Base-by-base conservation (phyloP, 176 grass and related monocot genomes). In the Areca catechu region DNA sequence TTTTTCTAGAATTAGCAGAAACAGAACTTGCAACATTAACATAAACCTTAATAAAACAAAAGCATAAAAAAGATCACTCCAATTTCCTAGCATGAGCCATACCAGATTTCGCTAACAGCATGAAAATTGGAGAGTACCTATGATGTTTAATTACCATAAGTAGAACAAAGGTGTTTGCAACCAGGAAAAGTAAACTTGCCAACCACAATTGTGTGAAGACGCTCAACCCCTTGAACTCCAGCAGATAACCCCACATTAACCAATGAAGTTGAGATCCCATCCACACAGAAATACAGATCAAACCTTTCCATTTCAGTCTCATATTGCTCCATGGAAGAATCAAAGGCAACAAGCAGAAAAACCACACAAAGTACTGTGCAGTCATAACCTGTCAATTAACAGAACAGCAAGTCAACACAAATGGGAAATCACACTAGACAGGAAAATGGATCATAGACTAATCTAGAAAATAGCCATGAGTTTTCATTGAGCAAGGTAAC, bases 221-320 rank as follows among this genome's bases (percentile, higher is more conserved):
- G 29, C 82, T 97, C 54, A 7, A 69, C 16, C 93, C 93, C 75
- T 86, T 88, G 72, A 97, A 91, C 63, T 97, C 93, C 17, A 97
- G 83, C 49, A 91, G 62, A 56, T 97, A n/a, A 67, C 83, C 87
- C 93, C 93, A 97, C n/a, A 91, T 75, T 49, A 97, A 81, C 87
- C 93, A 97, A 57, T 97, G 87, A 50, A 97, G 56, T 70, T 97
- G 93, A 63, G 83, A 91, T 15, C 66, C 77, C 83, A 97, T 88
- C 92, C 93, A 97, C 20, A 77, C 28, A 17, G 74, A 50, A 49
- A 76, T 71, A 63, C 93, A 97, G 50, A 61, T 70, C 25, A 97
- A 50, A 19, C 87, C 93, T 78, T 76, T 78, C 68, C 76, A 80
- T 66, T 70, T 91, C 21, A 97, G 75, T 71, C 78, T 91, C 78